Base-by-base conservation (phyloP, 2,329 filamentous ascomycete species). In the Alternaria panax region DNA sequence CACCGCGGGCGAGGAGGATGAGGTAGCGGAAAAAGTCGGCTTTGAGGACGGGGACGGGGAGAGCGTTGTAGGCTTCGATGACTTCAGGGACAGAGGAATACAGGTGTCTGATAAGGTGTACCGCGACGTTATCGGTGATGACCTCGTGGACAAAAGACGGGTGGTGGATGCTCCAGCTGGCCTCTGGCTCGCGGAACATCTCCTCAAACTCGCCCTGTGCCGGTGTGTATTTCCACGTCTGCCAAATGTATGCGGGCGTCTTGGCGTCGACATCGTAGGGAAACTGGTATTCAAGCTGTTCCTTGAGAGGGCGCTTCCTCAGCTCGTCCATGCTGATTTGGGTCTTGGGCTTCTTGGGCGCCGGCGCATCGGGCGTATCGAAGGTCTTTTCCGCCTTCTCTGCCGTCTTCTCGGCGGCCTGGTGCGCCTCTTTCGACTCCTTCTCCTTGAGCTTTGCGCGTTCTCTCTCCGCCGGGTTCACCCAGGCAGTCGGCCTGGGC, bases 221-320 rank as follows among this genome's bases (percentile, higher is more conserved):
- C 0, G 94, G 93, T 1, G 88, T 91, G 73, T 88, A 90, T 79
- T 96, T 97, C 95, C 95, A 99, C 14, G 95, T 99, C 84, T 99
- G 95, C 95, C 95, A 99, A 75, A 99, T 96, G 82, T 97, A 98
- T 57, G 93, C 93, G 3, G 95, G 95, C 78, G 98, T 98, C 78
- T 94, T 96, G 69, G 84, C 80, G 73, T 93, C 88, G 63, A 94
- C 85, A 73, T 97, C 91, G 83, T 98, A 99, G 20, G 93, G 92
- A 79, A 95, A 98, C 70, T 96, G 91, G 82, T 96, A 97, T 52
- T 89, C 90, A 57, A 99, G 87, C 80, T 95, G 86, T 65, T 97
- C 82, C 86, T 90, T 84, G 53, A 93, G 84, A 16, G 90, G 88
- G 80, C 91, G 88, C 74, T 85, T 86, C 59, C 88, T 87, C 74